Percentiles rank a stretch among this genome's conserved stretches.
Evolutionary conservation across 1,284 basidiomycete genomes (phyloP).

Genomic region (Phellopilus nigrolimitatus): DNA sequence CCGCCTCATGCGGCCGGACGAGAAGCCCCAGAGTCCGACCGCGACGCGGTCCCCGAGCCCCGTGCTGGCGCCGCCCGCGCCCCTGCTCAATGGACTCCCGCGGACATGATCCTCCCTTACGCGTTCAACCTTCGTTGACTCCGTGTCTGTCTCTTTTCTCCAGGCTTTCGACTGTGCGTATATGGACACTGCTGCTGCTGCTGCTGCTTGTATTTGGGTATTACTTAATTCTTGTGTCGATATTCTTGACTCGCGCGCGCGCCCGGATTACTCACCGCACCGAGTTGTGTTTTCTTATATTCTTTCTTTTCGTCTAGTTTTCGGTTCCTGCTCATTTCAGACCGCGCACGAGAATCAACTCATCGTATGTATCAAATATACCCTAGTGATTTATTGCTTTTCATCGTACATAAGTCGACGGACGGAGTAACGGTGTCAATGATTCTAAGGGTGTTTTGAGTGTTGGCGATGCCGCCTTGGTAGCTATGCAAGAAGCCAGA

Average conservation of each 20-base stretch:
- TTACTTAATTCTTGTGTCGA: background rate
- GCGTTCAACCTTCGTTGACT: too few relatives aligned
- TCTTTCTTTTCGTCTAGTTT: constrained; percentile 1
- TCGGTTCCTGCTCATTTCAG: constrained; percentile 1
- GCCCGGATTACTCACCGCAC: constrained; percentile 1
- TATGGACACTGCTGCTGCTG: too few relatives aligned
- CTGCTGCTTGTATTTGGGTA: constrained; percentile 3
- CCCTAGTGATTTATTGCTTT: too few relatives aligned
- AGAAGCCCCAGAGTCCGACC: background rate
- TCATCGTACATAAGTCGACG: too few relatives aligned
- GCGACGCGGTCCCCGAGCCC: background rate
- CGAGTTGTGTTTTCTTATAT: background rate
- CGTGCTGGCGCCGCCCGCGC: constrained; percentile 1
- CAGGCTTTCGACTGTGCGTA: background rate
- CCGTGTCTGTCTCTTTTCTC: background rate
- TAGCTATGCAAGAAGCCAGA: too few relatives aligned
- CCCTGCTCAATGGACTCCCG: constrained; percentile 1
- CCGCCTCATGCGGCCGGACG: constrained; percentile 9
- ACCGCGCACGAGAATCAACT: constrained; percentile 1
- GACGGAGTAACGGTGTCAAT: too few relatives aligned
- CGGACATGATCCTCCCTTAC: constrained; percentile 12
- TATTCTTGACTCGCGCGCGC: background rate
- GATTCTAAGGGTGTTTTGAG: too few relatives aligned
- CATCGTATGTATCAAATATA: constrained; percentile 10
- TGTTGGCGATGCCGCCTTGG: too few relatives aligned